Conservation (phyloP, 2,329 filamentous ascomycete genomes). For the Monosporascus sp. region DNA sequence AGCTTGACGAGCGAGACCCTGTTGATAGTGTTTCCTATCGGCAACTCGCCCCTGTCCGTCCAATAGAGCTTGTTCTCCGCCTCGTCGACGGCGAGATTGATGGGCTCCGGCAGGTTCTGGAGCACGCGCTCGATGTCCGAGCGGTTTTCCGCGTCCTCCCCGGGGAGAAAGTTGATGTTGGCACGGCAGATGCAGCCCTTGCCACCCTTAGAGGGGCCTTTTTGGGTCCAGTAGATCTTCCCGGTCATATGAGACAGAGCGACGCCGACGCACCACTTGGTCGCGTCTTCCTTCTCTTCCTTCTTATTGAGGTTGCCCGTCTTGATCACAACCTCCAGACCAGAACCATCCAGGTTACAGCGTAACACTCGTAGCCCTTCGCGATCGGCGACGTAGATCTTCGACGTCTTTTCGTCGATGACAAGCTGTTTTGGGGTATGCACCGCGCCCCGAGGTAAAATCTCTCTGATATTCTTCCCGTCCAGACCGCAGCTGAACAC, state of each 20-base stretch:
- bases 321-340: conserved; percentile 35
- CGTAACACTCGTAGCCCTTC: conserved; percentile 38
- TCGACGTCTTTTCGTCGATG: conserved; percentile 21
- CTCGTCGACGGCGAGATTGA: conserved; percentile 52
- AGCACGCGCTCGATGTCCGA: conserved; percentile 39
- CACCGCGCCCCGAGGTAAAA: conserved; percentile 38
- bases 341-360: conserved; percentile 33
- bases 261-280: conserved; percentile 52
- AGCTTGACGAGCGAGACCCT: conserved; percentile 16
- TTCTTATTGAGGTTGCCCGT: conserved; percentile 19
- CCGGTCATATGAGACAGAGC: conserved; percentile 36
- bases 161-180: conserved; percentile 32
- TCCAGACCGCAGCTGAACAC: conserved; percentile 43
- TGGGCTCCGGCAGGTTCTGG: conserved; percentile 45
- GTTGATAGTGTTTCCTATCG: conserved; percentile 50
- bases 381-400: conserved; percentile 39
- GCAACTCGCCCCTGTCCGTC: conserved; percentile 56
- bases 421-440: conserved; percentile 46
- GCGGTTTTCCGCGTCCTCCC: conserved; percentile 28
- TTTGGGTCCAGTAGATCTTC: conserved; percentile 57
- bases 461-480: conserved; percentile 36
- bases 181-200: conserved; percentile 50
- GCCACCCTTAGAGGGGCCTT: conserved; percentile 46
- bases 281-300: conserved; percentile 1
- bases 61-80: conserved; percentile 45